Percentiles rank a stretch among this genome's conserved stretches.
These are phyloP conservation scores for Hericium erinaceus DNA, from an alignment of 768 basidiomycete genomes.

Conservation along the genomic window DNA sequence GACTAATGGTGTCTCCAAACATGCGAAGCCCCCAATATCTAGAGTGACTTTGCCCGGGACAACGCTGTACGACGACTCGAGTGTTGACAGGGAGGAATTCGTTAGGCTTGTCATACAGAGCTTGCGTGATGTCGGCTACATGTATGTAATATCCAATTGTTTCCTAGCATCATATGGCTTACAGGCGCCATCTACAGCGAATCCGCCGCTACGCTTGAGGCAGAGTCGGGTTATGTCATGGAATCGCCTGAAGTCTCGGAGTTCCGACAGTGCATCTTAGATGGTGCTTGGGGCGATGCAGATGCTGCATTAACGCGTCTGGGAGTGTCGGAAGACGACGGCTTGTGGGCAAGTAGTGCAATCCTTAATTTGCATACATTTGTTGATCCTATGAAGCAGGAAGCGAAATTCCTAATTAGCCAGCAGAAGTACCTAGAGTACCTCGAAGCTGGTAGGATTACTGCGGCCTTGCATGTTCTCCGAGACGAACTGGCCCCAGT, in stretches of 20 bases:
- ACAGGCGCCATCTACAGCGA: constrained; percentile 42
- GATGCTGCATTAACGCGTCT: constrained; percentile 59
- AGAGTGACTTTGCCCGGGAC: constrained; percentile 65
- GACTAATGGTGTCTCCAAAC: constrained; percentile 37
- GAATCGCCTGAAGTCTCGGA: constrained; percentile 70
- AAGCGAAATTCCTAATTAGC: constrained; percentile 78
- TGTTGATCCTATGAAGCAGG: constrained; percentile 31
- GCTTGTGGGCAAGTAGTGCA: constrained; percentile 47
- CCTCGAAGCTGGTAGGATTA: constrained; percentile 72
- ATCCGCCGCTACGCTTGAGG: constrained; percentile 81
- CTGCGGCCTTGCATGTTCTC: constrained; percentile 75
- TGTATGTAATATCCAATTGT: constrained; percentile 23
- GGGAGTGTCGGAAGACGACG: constrained; percentile 60
- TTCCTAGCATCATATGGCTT: constrained; percentile 1
- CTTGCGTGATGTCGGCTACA: constrained; percentile 75
- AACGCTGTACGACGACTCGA: constrained; percentile 68
- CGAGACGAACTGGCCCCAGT: constrained; percentile 84
- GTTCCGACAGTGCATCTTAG: constrained; percentile 72
- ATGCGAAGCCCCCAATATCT: constrained; percentile 38
- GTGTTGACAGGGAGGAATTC: constrained; percentile 83
- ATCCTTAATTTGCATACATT: constrained; percentile 1
- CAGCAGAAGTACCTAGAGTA: constrained; percentile 96
- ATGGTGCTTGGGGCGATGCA: constrained; percentile 75
- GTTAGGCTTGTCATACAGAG: constrained; percentile 84
- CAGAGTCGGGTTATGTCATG: constrained; percentile 85